A percentile compares a stretch with the other conserved stretches of the same genome.
Evolutionary conservation across 1,284 basidiomycete genomes (phyloP).

Genomic region (Clitocybe nebularis): DNA sequence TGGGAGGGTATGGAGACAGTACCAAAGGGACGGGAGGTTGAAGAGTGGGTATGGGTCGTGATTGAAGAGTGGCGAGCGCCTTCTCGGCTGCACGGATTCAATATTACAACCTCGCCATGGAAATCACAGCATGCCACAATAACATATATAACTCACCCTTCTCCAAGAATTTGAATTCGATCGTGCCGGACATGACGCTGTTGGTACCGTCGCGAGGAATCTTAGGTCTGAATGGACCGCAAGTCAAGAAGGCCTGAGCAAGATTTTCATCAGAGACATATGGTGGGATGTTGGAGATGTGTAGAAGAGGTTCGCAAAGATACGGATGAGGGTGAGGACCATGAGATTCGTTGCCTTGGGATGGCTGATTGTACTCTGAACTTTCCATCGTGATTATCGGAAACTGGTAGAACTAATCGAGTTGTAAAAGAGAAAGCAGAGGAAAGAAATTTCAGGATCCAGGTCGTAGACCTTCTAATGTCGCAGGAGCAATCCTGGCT

Average conservation of each 20-base stretch:
- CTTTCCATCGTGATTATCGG: constrained; percentile 33
- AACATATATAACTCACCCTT: constrained; percentile 51
- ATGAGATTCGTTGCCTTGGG: constrained; percentile 27
- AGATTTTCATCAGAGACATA: constrained; percentile 72
- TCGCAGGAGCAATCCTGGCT: constrained; percentile 10
- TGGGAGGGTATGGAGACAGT: constrained; percentile 72
- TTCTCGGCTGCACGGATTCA: constrained; percentile 66
- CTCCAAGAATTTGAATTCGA: constrained; percentile 75
- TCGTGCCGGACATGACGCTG: constrained; percentile 56
- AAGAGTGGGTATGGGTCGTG: constrained; percentile 60
- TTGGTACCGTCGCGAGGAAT: constrained; percentile 58
- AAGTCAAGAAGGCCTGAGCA: constrained; percentile 63
- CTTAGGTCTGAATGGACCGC: constrained; percentile 75
- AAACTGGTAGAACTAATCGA: constrained; percentile 14
- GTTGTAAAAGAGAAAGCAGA: constrained; percentile 11
- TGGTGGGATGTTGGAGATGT: constrained; percentile 69
- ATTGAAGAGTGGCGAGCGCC: constrained; percentile 78
- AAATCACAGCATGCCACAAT: background rate
- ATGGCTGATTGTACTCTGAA: constrained; percentile 26
- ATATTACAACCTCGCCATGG: constrained; percentile 8
- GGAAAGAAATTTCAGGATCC: constrained; percentile 13
- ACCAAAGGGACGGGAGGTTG: constrained; percentile 55
- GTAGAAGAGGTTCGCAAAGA: constrained; percentile 73
- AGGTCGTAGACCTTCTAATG: constrained; percentile 12
- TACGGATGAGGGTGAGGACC: constrained; percentile 62